A percentile compares a stretch with the other conserved stretches of the same genome.
Conservation (phyloP, 257 asterid genomes). For the Fraxinus excelsior region DNA sequence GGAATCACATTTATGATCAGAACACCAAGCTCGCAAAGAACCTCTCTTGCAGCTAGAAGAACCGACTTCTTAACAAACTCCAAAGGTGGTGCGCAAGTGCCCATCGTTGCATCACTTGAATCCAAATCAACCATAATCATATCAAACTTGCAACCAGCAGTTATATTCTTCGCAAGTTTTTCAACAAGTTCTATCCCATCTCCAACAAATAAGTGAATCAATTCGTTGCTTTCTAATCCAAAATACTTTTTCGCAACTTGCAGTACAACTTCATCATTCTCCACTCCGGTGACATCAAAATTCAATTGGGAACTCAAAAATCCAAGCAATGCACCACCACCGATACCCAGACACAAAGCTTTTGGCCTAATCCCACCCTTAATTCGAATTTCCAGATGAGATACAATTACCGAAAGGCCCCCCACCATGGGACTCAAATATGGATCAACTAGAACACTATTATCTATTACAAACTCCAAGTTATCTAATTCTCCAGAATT, state of each 20-base stretch:
- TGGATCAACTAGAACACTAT: constrained; percentile 60
- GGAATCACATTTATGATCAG: constrained; percentile 61
- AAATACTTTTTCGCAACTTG: constrained; percentile 58
- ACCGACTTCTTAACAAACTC: constrained; percentile 53
- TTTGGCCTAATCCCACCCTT: constrained; percentile 45
- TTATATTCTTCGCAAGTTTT: constrained; percentile 31
- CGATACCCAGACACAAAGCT: constrained; percentile 84
- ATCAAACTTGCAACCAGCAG: constrained; percentile 42
- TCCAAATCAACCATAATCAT: constrained; percentile 91
- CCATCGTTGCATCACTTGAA: constrained; percentile 51
- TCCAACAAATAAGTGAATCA: constrained; percentile 44
- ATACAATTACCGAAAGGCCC: constrained; percentile 54
- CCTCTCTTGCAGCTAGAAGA: constrained; percentile 45
- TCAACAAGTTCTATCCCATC: constrained; percentile 59
- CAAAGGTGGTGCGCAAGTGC: constrained; percentile 75
- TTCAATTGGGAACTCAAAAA: constrained; percentile 51
- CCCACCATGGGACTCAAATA: constrained; percentile 87
- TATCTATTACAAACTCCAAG: constrained; percentile 55
- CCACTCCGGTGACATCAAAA: constrained; percentile 77
- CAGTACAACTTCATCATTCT: constrained; percentile 61
- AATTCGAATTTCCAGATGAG: constrained; percentile 40
- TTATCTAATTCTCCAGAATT: constrained; percentile 32
- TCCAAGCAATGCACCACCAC: constrained; percentile 86
- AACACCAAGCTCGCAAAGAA: constrained; percentile 51
- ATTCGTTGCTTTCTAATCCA: constrained; percentile 50